A percentile compares a stretch with the other conserved stretches of the same genome.
Evolutionary conservation across 2,329 filamentous ascomycete genomes (phyloP).

Genomic region (Penicillium aurantiogriseum): DNA sequence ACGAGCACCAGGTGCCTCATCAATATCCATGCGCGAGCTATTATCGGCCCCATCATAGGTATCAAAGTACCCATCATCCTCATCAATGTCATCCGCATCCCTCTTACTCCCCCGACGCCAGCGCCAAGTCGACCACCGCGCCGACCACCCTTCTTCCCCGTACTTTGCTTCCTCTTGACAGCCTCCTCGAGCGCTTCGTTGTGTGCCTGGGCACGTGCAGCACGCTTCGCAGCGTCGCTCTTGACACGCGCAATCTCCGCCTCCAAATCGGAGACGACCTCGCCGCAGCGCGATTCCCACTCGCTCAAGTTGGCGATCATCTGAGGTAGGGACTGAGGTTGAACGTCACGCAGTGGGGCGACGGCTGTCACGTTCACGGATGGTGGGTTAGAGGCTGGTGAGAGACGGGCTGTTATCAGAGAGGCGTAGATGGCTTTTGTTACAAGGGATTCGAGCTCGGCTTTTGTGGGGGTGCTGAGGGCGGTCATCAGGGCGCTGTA

Average conservation of each 20-base stretch:
- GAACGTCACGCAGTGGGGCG: constrained; percentile 80
- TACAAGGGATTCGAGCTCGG: constrained; percentile 80
- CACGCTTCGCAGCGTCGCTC: constrained; percentile 54
- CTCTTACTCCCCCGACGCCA: constrained; percentile 39
- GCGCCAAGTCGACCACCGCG: constrained; percentile 13
- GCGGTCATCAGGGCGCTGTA: constrained; percentile 67
- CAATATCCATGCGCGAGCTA: constrained; percentile 41
- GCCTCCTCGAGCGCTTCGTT: constrained; percentile 52
- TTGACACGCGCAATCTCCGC: constrained; percentile 68
- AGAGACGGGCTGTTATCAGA: constrained; percentile 77
- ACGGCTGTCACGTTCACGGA: constrained; percentile 76
- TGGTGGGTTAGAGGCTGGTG: constrained; percentile 76
- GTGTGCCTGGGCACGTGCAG: constrained; percentile 51
- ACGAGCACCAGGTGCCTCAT: constrained; percentile 33
- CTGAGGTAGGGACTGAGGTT: constrained; percentile 66
- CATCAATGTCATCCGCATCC: constrained; percentile 41
- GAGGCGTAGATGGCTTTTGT: constrained; percentile 85
- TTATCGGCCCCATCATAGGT: constrained; percentile 26
- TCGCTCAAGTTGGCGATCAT: constrained; percentile 67
- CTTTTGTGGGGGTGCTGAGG: constrained; percentile 64
- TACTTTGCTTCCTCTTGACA: constrained; percentile 41
- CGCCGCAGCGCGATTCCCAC: constrained; percentile 77
- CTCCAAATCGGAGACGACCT: constrained; percentile 72
- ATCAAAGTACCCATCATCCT: constrained; percentile 40
- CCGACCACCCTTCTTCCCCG: constrained; percentile 18